Base-by-base conservation (phyloP, 2,329 filamentous ascomycete species). In the Raffaelea deltoideospora region DNA sequence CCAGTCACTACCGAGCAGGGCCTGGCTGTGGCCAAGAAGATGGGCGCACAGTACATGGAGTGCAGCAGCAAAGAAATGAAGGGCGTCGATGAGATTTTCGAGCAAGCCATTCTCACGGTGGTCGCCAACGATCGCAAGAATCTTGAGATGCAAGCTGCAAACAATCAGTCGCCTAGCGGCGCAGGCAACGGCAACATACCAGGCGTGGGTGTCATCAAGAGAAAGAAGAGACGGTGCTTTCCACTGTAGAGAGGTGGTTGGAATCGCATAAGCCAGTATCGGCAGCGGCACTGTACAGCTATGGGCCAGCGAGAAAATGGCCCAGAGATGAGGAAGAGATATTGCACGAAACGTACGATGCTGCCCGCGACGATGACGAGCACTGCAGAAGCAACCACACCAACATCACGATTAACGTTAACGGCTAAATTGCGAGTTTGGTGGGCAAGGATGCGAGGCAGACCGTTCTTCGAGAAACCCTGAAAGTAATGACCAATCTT, bases 11-110 rank as follows among this genome's bases (percentile, higher is more conserved):
- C 77, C 35, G 83, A 93, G 50, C 88, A 98, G 60, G 90, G 88
- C 44, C 72, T 80, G 53, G 71, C 75, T 9, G 87, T 98, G 20
- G 87, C 90, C 38, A 73, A 79, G 52, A 90, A 88, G 63, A 98
- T 98, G 90, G 77, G 78, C 44, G 90, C 90, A 11, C 71, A 78
- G 52, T 98, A 98, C 64, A 88, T 94, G 73, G 90, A 98, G 63
- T 98, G 90, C 69, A 94, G 86, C 55, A 93, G 85, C 60, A 96
- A 96, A 62, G 90, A 95, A 61, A 90, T 93, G 79, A 76, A 70
- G 37, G 90, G 90, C 39, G 88, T 98, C 32, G 85, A 96, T 56
- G 88, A 96, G 52, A 90, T 96, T 53, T 98, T 98, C 59, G 81
- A 92, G 57, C 69, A 76, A 43, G 90, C 90, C 38, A 87, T 98